phyloP scores from a whole-genome alignment of 177 flowering plant genomes.

The Vitis hybrid region DNA sequence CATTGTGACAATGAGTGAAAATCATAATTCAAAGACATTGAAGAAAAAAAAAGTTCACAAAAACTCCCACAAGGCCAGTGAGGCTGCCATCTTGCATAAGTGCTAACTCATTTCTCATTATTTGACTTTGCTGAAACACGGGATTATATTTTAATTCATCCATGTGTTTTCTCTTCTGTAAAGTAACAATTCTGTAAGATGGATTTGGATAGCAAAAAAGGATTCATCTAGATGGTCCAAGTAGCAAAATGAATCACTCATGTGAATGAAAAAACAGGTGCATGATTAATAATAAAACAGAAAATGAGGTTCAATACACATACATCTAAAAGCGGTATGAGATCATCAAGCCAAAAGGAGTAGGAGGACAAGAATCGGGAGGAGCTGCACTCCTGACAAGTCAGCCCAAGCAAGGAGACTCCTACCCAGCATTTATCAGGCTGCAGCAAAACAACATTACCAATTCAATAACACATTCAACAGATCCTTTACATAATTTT shows the following conservation, averaged over 20 bases:
- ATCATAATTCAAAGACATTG: too few species aligned
- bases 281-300: background rate
- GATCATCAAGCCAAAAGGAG: constrained; percentile 3
- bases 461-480: background rate
- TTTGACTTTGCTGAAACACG: too few species aligned
- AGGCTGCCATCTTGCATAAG: too few species aligned
- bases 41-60: too few species aligned
- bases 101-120: too few species aligned
- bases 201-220: background rate
- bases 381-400: constrained; percentile 6
- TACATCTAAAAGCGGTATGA: constrained; percentile 2
- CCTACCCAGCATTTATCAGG: constrained; percentile 6
- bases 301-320: background rate
- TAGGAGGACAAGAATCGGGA: background rate
- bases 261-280: background rate
- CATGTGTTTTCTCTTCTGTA: too few species aligned
- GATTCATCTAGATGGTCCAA: background rate
- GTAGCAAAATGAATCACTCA: background rate
- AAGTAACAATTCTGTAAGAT: too few species aligned
- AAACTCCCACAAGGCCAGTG: too few species aligned
- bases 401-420: constrained; percentile 3
- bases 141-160: too few species aligned
- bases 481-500: background rate
- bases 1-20: too few species aligned
- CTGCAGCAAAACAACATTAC: background rate